Evolutionary conservation across 805 yeast genomes (phyloP).

Genomic region (Candida sphagnicola): DNA sequence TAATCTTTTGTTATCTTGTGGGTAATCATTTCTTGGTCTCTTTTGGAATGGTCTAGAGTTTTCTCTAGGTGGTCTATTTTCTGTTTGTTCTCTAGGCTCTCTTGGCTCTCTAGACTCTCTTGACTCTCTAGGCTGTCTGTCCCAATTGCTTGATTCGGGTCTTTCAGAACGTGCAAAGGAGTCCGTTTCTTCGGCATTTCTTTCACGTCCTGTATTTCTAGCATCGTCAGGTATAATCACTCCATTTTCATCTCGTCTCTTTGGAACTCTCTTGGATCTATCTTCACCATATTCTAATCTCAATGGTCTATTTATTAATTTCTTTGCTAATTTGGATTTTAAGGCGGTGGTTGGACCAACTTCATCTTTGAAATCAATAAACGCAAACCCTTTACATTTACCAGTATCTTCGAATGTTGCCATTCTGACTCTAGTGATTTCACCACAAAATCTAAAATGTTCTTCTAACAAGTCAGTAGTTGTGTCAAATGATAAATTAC

Average conservation of each 20-base stretch:
- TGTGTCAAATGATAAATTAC: slow-evolving; percentile 90
- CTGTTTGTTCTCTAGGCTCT: slow-evolving; percentile 7
- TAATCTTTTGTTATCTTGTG: slow-evolving; percentile 40
- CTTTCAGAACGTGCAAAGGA: slow-evolving; percentile 1
- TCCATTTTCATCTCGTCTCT: slow-evolving; percentile 23
- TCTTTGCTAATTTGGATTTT: slow-evolving; percentile 62
- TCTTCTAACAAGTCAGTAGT: slow-evolving; percentile 72
- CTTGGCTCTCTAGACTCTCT: slow-evolving; percentile 1
- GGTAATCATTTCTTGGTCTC: slow-evolving; percentile 6
- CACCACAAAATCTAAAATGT: slow-evolving; percentile 91
- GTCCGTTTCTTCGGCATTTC: slow-evolving; percentile 2
- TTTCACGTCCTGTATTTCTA: neutral
- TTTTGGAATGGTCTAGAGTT: slow-evolving; percentile 9
- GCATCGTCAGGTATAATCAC: slow-evolving; percentile 13
- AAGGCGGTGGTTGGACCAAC: slow-evolving; percentile 82
- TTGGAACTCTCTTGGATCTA: slow-evolving; percentile 71
- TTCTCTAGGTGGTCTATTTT: slow-evolving; percentile 8
- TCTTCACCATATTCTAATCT: slow-evolving; percentile 95
- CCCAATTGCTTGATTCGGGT: slow-evolving; percentile 4
- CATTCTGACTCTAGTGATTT: slow-evolving; percentile 80
- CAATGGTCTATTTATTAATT: slow-evolving; percentile 67
- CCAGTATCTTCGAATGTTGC: slow-evolving; percentile 98
- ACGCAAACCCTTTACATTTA: slow-evolving; percentile 95
- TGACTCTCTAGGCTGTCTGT: slow-evolving; percentile 5
- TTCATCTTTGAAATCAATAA: slow-evolving; percentile 78